phyloP scores from a whole-genome alignment of 1,284 basidiomycete genomes.

The Tilletia walkeri region DNA sequence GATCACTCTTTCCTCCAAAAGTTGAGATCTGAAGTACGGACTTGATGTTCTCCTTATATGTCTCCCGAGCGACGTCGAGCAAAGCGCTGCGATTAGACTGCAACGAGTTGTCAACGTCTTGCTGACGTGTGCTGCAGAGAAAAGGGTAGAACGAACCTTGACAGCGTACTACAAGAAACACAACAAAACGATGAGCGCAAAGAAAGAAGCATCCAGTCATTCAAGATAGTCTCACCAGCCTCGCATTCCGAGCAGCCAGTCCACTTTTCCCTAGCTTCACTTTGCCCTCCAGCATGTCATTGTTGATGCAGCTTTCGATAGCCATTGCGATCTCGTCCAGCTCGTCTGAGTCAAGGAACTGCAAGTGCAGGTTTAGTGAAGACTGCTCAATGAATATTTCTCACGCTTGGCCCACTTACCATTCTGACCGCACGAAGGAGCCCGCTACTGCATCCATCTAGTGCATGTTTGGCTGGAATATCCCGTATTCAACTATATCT shows the following conservation, averaged over 20 bases:
- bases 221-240: slow-evolving; percentile 26
- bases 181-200: not conserved
- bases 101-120: slow-evolving; percentile 6
- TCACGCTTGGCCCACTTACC: slow-evolving; percentile 57
- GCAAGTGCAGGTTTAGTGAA: not conserved
- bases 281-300: slow-evolving; percentile 59
- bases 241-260: slow-evolving; percentile 20
- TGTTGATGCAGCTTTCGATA: slow-evolving; percentile 69
- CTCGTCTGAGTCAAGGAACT: slow-evolving; percentile 73
- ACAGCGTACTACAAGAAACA: slow-evolving; percentile 66
- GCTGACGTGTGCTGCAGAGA: not conserved
- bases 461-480: slow-evolving; percentile 65
- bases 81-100: slow-evolving; percentile 71
- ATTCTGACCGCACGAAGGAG: slow-evolving; percentile 67
- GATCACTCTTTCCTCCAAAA: no score
- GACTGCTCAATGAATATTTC: not conserved
- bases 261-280: slow-evolving; percentile 60
- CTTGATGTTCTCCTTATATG: slow-evolving; percentile 76
- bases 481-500: no score
- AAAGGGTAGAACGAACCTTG: slow-evolving; percentile 59
- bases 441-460: slow-evolving; percentile 64
- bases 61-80: slow-evolving; percentile 86
- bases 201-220: not conserved
- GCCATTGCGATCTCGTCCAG: slow-evolving; percentile 66
- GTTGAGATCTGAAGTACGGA: slow-evolving; percentile 16